A percentile compares a stretch with the other conserved stretches of the same genome.
These are phyloP conservation scores for Phyllosticta citriasiana DNA, from an alignment of 2,329 filamentous ascomycete genomes.

Conservation along the genomic window DNA sequence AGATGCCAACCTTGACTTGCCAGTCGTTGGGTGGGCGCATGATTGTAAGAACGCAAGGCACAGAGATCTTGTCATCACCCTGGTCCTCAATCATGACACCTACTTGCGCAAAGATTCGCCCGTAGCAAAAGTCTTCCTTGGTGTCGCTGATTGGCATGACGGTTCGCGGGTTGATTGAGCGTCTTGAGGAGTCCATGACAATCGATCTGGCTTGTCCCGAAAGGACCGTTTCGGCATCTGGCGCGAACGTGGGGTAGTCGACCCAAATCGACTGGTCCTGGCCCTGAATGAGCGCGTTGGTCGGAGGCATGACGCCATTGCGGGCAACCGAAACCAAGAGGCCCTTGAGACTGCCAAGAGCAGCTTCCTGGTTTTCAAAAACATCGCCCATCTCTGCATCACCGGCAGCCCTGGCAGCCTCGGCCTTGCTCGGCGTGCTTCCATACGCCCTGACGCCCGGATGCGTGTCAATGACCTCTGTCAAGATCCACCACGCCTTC, in stretches of 20 bases:
- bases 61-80: constrained; percentile 55
- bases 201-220: constrained; percentile 42
- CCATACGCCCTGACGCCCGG: constrained; percentile 21
- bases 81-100: constrained; percentile 61
- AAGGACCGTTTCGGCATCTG: constrained; percentile 61
- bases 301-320: constrained; percentile 63
- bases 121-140: constrained; percentile 64
- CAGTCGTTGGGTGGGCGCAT: constrained; percentile 59
- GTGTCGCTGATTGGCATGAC: constrained; percentile 71
- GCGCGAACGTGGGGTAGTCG: constrained; percentile 61
- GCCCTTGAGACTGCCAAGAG: constrained; percentile 59
- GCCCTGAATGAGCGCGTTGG: constrained; percentile 58
- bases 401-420: constrained; percentile 34
- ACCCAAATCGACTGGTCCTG: constrained; percentile 78
- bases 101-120: constrained; percentile 63
- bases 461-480: constrained; percentile 31
- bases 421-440: constrained; percentile 20
- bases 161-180: constrained; percentile 44
- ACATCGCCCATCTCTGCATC: constrained; percentile 36
- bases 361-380: constrained; percentile 41
- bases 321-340: constrained; percentile 73
- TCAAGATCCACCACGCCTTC: constrained; percentile 73
- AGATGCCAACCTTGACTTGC: constrained; percentile 61
- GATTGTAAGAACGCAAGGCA: constrained; percentile 68
- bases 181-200: constrained; percentile 35